Evolutionary conservation across 768 basidiomycete species (phyloP).

Genomic region (Dacryopinax spathularia): DNA sequence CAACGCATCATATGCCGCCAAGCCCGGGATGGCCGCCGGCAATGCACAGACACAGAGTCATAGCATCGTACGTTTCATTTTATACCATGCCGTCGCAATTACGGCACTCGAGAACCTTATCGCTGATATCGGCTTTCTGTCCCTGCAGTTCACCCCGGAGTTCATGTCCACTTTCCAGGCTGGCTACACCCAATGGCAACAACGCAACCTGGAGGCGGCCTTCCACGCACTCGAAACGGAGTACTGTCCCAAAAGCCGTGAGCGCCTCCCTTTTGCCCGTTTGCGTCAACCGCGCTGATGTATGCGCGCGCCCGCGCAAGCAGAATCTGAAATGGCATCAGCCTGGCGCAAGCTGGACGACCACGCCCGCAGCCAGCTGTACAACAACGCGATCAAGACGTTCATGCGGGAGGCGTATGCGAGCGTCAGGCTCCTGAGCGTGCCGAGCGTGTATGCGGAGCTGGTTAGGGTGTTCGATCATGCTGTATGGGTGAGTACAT

Average conservation of each 20-base stretch:
- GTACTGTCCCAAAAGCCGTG: not conserved
- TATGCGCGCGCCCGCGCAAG: no score
- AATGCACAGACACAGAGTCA: not conserved
- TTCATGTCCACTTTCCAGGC: slow-evolving; percentile 2
- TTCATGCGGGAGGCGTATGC: not conserved
- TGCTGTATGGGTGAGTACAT: not conserved
- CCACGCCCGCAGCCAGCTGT: not conserved
- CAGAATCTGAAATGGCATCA: slow-evolving; percentile 2
- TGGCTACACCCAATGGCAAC: not conserved
- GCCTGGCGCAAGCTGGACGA: slow-evolving; percentile 3
- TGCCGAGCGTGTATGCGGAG: not conserved
- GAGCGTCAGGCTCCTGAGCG: not conserved
- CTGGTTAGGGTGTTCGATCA: not conserved
- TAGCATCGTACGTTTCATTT: not conserved
- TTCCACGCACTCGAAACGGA: not conserved
- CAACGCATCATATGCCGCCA: not conserved
- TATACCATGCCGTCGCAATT: no score
- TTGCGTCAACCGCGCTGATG: not conserved
- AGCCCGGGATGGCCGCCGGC: not conserved
- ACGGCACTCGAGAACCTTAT: not conserved
- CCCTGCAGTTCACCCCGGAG: not conserved
- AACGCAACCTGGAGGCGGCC: not conserved
- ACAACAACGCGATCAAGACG: slow-evolving; percentile 2
- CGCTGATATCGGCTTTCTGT: not conserved
- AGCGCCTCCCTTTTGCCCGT: not conserved